A percentile compares a stretch with the other conserved stretches of the same genome.
phyloP scores from a whole-genome alignment of 2,329 filamentous ascomycete species.

The Davidsoniella virescens region DNA sequence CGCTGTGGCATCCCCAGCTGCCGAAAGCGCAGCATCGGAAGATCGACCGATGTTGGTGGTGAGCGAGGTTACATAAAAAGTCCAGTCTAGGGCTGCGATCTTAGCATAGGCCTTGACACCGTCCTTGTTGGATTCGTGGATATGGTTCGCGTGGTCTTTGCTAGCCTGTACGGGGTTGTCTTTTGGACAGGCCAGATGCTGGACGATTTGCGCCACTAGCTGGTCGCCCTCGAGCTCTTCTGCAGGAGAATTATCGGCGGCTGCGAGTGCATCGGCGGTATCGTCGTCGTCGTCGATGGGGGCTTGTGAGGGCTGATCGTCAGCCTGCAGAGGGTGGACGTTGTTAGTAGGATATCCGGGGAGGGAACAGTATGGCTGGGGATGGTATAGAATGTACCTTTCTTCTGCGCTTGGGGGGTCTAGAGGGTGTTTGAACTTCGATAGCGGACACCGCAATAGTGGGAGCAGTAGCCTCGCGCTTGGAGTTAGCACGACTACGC shows the following conservation, averaged over 20 bases:
- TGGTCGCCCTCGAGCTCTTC: slow-evolving; percentile 35
- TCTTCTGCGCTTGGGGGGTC: slow-evolving; percentile 48
- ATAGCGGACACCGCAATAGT: slow-evolving; percentile 19
- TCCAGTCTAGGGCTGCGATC: slow-evolving; percentile 68
- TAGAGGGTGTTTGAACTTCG: slow-evolving; percentile 41
- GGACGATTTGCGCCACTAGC: slow-evolving; percentile 38
- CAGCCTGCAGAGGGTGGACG: slow-evolving; percentile 19
- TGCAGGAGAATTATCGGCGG: slow-evolving; percentile 25
- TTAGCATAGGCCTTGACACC: slow-evolving; percentile 65
- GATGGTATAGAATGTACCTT: slow-evolving; percentile 27
- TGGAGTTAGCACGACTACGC: slow-evolving; percentile 20
- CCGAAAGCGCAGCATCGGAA: slow-evolving; percentile 20
- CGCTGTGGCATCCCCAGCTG: slow-evolving; percentile 19
- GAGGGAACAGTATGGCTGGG: background rate
- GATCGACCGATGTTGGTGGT: slow-evolving; percentile 57
- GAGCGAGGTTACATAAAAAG: slow-evolving; percentile 65
- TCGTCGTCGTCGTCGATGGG: slow-evolving; percentile 24
- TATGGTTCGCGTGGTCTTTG: slow-evolving; percentile 45
- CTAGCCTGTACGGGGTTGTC: slow-evolving; percentile 38
- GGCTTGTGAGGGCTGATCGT: slow-evolving; percentile 19
- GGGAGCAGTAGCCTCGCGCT: slow-evolving; percentile 19
- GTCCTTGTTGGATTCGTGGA: slow-evolving; percentile 44
- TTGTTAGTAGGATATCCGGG: slow-evolving; percentile 5
- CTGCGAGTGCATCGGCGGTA: slow-evolving; percentile 27
- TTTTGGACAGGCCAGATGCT: slow-evolving; percentile 29